A percentile compares a stretch with the other conserved stretches of the same genome.
Conservation (phyloP, 2,329 filamentous ascomycete species). For the Chrysoporthe puriensis region DNA sequence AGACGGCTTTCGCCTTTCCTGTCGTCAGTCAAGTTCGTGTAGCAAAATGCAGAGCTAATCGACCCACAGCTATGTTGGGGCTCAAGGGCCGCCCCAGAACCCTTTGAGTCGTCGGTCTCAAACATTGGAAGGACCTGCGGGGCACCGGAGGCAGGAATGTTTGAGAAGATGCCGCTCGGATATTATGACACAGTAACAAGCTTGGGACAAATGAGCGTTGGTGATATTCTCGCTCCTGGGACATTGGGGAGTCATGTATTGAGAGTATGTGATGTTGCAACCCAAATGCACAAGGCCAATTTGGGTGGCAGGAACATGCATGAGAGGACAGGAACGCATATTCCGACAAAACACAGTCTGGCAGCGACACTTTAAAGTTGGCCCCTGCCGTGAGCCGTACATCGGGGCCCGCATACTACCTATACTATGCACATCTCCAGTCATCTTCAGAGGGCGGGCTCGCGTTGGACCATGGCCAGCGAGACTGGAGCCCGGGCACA, state of each 20-base stretch:
- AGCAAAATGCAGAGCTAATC: background rate
- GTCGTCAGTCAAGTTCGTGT: background rate
- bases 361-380: background rate
- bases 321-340: background rate
- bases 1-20: conserved; percentile 18
- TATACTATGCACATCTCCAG: background rate
- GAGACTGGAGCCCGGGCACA: conserved; percentile 17
- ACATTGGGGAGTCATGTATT: background rate
- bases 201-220: background rate
- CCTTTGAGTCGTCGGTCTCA: conserved; percentile 1
- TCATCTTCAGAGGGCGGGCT: conserved; percentile 12
- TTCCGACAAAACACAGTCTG: background rate
- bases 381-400: background rate
- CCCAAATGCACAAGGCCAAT: background rate
- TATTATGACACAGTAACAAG: background rate
- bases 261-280: background rate
- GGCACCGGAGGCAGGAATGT: background rate
- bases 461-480: background rate
- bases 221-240: background rate
- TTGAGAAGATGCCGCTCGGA: background rate
- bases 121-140: conserved; percentile 1
- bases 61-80: conserved; percentile 22
- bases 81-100: background rate
- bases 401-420: background rate
- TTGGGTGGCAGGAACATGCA: background rate